A percentile compares a stretch with the other conserved stretches of the same genome.
Conservation (phyloP, 257 asterid genomes). For the Scutellaria baicalensis region DNA sequence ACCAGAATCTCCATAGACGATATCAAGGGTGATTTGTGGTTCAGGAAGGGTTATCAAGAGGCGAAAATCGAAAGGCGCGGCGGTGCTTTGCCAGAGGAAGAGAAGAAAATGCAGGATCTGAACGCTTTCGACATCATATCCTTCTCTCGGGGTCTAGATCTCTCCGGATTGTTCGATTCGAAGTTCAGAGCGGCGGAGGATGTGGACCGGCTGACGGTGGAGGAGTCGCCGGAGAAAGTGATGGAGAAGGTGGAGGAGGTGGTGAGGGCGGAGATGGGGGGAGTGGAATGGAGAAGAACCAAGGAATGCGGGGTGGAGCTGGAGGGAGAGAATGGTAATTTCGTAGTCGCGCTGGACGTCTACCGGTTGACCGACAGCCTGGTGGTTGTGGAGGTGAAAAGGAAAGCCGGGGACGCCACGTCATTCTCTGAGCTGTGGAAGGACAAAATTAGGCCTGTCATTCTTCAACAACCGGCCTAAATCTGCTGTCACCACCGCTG, state of each 20-base stretch:
- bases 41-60: constrained; percentile 49
- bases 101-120: constrained; percentile 22
- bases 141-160: constrained; percentile 66
- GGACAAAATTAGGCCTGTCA: constrained; percentile 43
- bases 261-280: constrained; percentile 37
- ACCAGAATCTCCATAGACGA: constrained; percentile 70
- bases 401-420: constrained; percentile 41
- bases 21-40: constrained; percentile 72
- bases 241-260: constrained; percentile 44
- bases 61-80: constrained; percentile 2
- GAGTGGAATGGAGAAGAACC: constrained; percentile 25
- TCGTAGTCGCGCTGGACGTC: constrained; percentile 37
- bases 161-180: constrained; percentile 51
- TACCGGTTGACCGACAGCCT: constrained; percentile 42
- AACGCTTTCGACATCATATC: constrained; percentile 85
- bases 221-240: constrained; percentile 46
- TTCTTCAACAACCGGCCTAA: constrained; percentile 22
- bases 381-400: constrained; percentile 56
- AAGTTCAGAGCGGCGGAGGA: constrained; percentile 23
- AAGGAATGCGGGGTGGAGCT: constrained; percentile 54
- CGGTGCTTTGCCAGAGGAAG: constrained; percentile 29
- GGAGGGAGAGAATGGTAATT: constrained; percentile 58
- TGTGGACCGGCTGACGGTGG: constrained; percentile 48
- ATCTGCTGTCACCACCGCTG: background rate
- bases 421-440: constrained; percentile 40